Percentiles rank a stretch among this genome's conserved stretches.
These are phyloP conservation scores for Vigna mungo DNA, from an alignment of 306 rosid species.

Conservation along the genomic window DNA sequence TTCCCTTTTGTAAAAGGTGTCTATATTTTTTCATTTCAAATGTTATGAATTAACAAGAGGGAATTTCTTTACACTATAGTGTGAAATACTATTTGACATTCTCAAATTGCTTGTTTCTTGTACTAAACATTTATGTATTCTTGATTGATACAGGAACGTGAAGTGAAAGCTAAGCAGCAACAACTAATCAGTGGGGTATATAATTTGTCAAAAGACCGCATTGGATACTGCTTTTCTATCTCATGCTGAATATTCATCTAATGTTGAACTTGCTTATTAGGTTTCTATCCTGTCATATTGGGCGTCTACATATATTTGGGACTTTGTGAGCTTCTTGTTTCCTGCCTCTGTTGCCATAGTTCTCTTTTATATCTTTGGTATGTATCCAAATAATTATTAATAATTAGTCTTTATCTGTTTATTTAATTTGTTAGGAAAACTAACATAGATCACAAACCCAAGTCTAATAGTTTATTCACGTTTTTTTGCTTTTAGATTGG, in stretches of 20 bases:
- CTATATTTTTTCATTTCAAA: constrained; percentile 14
- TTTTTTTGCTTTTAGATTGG: neutral
- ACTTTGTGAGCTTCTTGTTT: constrained; percentile 91
- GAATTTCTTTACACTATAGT: constrained; percentile 26
- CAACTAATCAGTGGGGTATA: constrained; percentile 96
- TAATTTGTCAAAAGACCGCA: constrained; percentile 27
- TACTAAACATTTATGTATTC: constrained; percentile 35
- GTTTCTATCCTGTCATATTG: constrained; percentile 91
- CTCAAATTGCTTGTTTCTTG: constrained; percentile 35
- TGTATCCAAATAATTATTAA: constrained; percentile 36
- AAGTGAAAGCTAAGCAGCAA: constrained; percentile 96
- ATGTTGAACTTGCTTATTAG: constrained; percentile 54
- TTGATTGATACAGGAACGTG: constrained; percentile 86
- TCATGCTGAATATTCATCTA: constrained; percentile 28
- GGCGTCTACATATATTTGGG: constrained; percentile 89
- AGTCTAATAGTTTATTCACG: constrained; percentile 5
- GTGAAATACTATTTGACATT: constrained; percentile 23
- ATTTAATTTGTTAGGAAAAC: neutral
- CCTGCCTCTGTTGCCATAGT: constrained; percentile 80
- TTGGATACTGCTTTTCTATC: constrained; percentile 22
- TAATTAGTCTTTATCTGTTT: constrained; percentile 27
- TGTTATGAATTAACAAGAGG: constrained; percentile 30
- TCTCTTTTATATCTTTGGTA: constrained; percentile 88
- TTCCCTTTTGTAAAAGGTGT: constrained; percentile 2
- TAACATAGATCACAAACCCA: constrained; percentile 11